Evolutionary conservation across 768 basidiomycete species (phyloP).

Genomic region (Flagelloscypha sp.): DNA sequence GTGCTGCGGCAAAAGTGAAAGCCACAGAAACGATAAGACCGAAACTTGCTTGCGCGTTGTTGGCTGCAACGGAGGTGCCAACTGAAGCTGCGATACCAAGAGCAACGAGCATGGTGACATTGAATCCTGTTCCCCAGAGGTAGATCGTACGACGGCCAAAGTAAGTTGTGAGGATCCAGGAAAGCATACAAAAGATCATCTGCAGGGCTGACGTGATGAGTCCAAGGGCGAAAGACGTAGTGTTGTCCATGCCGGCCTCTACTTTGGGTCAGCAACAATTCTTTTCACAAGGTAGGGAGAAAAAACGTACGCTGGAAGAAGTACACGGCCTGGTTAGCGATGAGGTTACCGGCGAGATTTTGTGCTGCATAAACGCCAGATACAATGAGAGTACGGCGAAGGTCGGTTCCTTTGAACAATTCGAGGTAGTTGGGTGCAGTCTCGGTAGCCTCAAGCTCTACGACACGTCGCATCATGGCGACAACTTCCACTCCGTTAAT

Average conservation of each 20-base stretch:
- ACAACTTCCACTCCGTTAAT: constrained; percentile 8
- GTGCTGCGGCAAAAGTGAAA: constrained; percentile 13
- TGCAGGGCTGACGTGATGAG: constrained; percentile 14
- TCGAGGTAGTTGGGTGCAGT: constrained; percentile 8
- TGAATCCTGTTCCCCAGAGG: constrained; percentile 12
- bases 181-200: constrained; percentile 14
- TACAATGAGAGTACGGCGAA: constrained; percentile 13
- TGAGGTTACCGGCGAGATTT: constrained; percentile 13
- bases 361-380: constrained; percentile 12
- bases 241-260: constrained; percentile 12
- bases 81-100: constrained; percentile 12
- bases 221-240: constrained; percentile 11
- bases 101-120: constrained; percentile 11
- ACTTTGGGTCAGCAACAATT: neutral
- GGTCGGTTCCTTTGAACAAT: constrained; percentile 10
- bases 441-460: constrained; percentile 9
- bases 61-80: neutral
- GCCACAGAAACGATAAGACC: constrained; percentile 11
- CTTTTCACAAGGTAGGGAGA: too few species aligned
- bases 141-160: constrained; percentile 10
- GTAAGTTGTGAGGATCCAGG: constrained; percentile 13
- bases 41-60: constrained; percentile 9
- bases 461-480: constrained; percentile 14
- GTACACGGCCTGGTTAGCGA: constrained; percentile 13
- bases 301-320: constrained; percentile 12